Base-by-base conservation (phyloP, 495 filamentous ascomycete species). In the Daldinia concentrica region DNA sequence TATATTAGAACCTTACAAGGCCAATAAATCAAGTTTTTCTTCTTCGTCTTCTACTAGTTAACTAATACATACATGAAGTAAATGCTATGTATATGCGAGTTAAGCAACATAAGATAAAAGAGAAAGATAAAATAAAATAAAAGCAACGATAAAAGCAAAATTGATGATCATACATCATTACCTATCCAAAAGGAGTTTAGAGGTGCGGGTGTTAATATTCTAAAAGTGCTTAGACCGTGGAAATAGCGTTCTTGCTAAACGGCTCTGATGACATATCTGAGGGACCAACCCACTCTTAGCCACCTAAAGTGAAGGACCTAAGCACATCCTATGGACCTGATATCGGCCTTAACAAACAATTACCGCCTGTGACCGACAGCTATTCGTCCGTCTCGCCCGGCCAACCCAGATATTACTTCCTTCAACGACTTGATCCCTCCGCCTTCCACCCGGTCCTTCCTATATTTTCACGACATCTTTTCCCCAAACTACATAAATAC, bases 311-410 rank as follows among this genome's bases (percentile, higher is more conserved):
- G 3, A 48, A 48, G 43, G 24, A 24, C 43, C 50, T 54, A 54
- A 29, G 50, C 50, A 29, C 27, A 54, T 22, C 50, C 24, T 30
- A 30, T 9, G 12, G 27, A 29, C 27, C 27, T 54, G 14, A 58
- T 63, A 66, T 73, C 71, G 71, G 71, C 62, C 62, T 73, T 73
- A 69, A 73, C 48, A 63, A 17, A 15, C 32, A 45, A 50, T 55
- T 45, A 57, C 54, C 54, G 54, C 27, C 30, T 19, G 54, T 36
- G 54, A 57, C 54, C 54, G 54, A 57, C 30, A 57, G 54, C 56
- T 43, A 32, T 39, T 64, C 72, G 67, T 32, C 72, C 63, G 67
- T 64, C 56, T 60, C 68, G 62, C 43, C 63, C 66, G 63, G 57
- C 24, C 57, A 43, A 60, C 8, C 30, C 32, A 58, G 34, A 36